A percentile compares a stretch with the other conserved stretches of the same genome.
These are phyloP conservation scores for Silene conica DNA, from an alignment of 148 eudicot species.

Conservation along the genomic window DNA sequence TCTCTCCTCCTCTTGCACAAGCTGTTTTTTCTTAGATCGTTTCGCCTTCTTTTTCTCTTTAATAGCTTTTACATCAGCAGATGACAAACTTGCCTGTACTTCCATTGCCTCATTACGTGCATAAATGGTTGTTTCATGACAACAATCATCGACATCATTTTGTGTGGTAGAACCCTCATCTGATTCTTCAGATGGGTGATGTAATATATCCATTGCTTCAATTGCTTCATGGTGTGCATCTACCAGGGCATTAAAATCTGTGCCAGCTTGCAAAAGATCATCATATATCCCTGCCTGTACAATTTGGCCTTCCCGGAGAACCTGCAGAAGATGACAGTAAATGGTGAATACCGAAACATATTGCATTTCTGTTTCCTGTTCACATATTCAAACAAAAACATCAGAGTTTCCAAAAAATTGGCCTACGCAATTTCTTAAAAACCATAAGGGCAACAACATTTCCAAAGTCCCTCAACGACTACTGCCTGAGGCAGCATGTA, in stretches of 20 bases:
- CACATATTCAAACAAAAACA: slow-evolving; percentile 1
- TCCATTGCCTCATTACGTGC: slow-evolving; percentile 45
- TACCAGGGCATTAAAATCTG: slow-evolving; percentile 71
- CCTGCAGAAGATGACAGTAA: slow-evolving; percentile 36
- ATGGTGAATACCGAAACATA: background rate
- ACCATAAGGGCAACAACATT: background rate
- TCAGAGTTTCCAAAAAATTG: background rate
- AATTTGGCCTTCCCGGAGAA: slow-evolving; percentile 81
- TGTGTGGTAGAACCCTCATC: slow-evolving; percentile 38
- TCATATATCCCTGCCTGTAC: slow-evolving; percentile 90
- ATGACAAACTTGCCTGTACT: slow-evolving; percentile 48
- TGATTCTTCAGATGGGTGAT: slow-evolving; percentile 61
- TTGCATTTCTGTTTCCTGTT: background rate
- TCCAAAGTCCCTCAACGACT: background rate
- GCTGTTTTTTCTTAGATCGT: slow-evolving; percentile 85
- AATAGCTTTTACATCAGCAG: slow-evolving; percentile 61
- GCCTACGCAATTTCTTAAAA: background rate
- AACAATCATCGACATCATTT: slow-evolving; percentile 31
- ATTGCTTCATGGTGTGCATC: slow-evolving; percentile 92
- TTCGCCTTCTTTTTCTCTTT: slow-evolving; percentile 87
- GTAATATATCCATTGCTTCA: slow-evolving; percentile 74
- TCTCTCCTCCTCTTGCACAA: slow-evolving; percentile 90
- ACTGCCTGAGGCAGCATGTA: background rate
- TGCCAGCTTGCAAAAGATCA: slow-evolving; percentile 81
- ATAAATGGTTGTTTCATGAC: slow-evolving; percentile 35